phyloP scores from a whole-genome alignment of 768 basidiomycete species.

The Tricholoma matsutake region DNA sequence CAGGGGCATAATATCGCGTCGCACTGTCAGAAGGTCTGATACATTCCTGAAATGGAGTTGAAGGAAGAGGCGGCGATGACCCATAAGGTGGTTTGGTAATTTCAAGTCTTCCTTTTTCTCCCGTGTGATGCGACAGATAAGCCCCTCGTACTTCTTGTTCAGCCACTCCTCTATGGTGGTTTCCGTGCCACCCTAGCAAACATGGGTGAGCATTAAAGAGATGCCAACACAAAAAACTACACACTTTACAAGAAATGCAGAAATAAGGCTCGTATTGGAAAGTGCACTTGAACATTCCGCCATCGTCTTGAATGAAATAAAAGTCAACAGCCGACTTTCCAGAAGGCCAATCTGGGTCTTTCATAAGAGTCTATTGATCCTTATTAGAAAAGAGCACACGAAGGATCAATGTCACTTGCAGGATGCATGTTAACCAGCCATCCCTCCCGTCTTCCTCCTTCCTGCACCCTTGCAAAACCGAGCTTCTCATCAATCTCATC shows the following conservation, averaged over 20 bases:
- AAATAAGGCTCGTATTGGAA: conserved; percentile 95
- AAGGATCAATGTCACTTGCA: conserved; percentile 43
- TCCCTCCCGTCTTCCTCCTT: conserved; percentile 75
- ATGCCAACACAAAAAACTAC: conserved; percentile 13
- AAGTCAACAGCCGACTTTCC: conserved; percentile 92
- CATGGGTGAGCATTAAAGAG: not conserved
- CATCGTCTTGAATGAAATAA: conserved; percentile 97
- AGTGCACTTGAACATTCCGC: conserved; percentile 94
- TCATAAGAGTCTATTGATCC: conserved; percentile 66
- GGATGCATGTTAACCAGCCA: conserved; percentile 99
- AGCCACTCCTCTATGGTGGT: conserved; percentile 94
- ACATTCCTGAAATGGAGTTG: conserved; percentile 91
- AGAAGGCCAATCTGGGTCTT: conserved; percentile 79
- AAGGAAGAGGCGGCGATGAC: conserved; percentile 86
- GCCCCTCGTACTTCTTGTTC: conserved; percentile 87
- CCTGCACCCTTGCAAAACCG: conserved; percentile 79
- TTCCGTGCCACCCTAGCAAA: conserved; percentile 73
- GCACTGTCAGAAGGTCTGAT: conserved; percentile 83
- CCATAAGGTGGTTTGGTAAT: conserved; percentile 94
- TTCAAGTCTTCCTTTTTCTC: conserved; percentile 92
- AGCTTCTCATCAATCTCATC: conserved; percentile 95
- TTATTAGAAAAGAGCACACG: not conserved
- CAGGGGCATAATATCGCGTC: conserved; percentile 86
- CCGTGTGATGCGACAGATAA: conserved; percentile 74
- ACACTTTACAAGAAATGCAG: conserved; percentile 85